Conservation (phyloP, 805 yeast species). For the Saturnispora kantuleensis region DNA sequence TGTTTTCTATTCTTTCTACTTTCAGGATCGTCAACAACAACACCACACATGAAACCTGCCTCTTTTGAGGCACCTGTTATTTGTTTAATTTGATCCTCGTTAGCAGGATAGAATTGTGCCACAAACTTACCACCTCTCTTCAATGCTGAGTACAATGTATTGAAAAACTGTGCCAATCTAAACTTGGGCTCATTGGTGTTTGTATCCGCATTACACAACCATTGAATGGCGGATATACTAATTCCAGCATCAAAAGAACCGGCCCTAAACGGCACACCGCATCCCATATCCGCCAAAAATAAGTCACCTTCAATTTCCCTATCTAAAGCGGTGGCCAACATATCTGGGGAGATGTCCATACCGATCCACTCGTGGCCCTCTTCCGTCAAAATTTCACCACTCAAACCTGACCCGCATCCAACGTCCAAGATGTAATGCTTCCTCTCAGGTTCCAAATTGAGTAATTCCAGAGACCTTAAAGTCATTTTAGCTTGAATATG, state of each 20-base stretch:
- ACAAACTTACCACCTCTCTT: slow-evolving; percentile 95
- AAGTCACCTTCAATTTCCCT: slow-evolving; percentile 91
- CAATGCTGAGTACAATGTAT: slow-evolving; percentile 75
- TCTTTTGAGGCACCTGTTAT: slow-evolving; percentile 80
- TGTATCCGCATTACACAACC: slow-evolving; percentile 96
- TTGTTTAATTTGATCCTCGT: slow-evolving; percentile 72
- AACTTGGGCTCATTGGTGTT: slow-evolving; percentile 72
- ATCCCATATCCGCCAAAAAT: slow-evolving; percentile 85
- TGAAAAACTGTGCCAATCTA: slow-evolving; percentile 74
- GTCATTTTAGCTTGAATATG: slow-evolving; percentile 99
- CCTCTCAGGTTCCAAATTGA: slow-evolving; percentile 56
- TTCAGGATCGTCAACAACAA: slow-evolving; percentile 89
- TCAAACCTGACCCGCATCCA: slow-evolving; percentile 95
- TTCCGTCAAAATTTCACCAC: slow-evolving; percentile 88
- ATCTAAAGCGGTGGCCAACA: slow-evolving; percentile 91
- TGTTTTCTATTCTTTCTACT: slow-evolving; percentile 84
- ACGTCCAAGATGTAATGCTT: slow-evolving; percentile 74
- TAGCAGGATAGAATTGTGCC: slow-evolving; percentile 92
- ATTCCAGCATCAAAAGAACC: slow-evolving; percentile 97
- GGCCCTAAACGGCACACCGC: slow-evolving; percentile 89
- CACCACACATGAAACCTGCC: slow-evolving; percentile 94
- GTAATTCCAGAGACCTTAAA: slow-evolving; percentile 76
- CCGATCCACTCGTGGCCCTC: slow-evolving; percentile 96
- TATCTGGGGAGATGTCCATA: slow-evolving; percentile 90
- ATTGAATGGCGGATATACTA: slow-evolving; percentile 89